Percentiles rank a stretch among this genome's conserved stretches.
phyloP scores from a whole-genome alignment of 1,284 basidiomycete genomes.

The Malassezia slooffiae region DNA sequence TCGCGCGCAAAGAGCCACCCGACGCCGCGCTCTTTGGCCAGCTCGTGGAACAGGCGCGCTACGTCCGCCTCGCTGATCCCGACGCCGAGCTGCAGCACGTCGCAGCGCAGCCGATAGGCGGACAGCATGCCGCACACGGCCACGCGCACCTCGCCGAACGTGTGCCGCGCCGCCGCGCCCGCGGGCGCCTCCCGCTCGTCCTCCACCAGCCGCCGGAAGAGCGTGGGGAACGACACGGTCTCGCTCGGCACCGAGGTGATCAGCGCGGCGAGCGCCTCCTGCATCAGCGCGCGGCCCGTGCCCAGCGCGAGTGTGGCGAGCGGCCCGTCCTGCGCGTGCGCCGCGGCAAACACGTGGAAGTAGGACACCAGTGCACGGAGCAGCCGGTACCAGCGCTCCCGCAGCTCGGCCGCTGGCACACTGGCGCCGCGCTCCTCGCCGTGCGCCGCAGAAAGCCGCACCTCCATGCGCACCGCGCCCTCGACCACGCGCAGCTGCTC shows the following conservation, averaged over 20 bases:
- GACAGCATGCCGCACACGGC: constrained; percentile 89
- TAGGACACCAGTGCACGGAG: constrained; percentile 67
- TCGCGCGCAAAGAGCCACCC: too few relatives aligned
- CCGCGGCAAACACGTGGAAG: constrained; percentile 52
- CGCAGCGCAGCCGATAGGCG: constrained; percentile 79
- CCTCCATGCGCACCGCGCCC: constrained; percentile 20
- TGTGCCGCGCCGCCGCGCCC: constrained; percentile 7
- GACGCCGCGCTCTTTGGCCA: constrained; percentile 5
- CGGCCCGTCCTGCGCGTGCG: neutral
- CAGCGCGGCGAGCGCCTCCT: constrained; percentile 59
- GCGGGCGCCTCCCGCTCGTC: constrained; percentile 3
- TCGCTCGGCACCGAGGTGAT: constrained; percentile 70
- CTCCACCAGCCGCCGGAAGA: constrained; percentile 74
- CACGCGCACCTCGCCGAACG: constrained; percentile 78
- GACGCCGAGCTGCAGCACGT: constrained; percentile 56
- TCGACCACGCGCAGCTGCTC: constrained; percentile 4
- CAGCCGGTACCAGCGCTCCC: constrained; percentile 81
- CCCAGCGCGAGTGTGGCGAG: neutral
- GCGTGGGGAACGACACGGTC: constrained; percentile 74
- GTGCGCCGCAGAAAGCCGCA: constrained; percentile 14
- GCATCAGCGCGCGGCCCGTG: constrained; percentile 50
- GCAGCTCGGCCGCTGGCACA: constrained; percentile 48
- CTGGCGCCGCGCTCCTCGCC: constrained; percentile 20
- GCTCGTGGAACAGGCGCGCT: constrained; percentile 10
- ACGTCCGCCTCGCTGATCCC: constrained; percentile 6